Base-by-base conservation (phyloP, 2,329 filamentous ascomycete genomes). In the Escovopsis sp. region DNA sequence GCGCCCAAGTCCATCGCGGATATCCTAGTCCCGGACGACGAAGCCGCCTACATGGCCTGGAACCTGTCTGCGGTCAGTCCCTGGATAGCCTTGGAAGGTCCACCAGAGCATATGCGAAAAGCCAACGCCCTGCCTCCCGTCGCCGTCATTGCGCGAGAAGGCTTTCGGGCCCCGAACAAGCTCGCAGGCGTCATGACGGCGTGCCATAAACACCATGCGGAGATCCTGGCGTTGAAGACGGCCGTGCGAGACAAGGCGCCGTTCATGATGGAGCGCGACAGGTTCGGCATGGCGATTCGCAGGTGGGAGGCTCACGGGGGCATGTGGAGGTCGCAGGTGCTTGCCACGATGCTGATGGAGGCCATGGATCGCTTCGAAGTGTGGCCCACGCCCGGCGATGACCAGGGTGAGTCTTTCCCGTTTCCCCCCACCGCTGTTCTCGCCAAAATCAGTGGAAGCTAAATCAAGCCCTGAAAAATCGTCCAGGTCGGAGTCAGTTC, bases 161-260 rank as follows among this genome's bases (percentile, higher is more conserved):
- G 85, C 5, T 74, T 93, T 51, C 85, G 80, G 48, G 70, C 77
- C 1, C 73, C 81, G 2, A 93, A 86, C 51, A 90, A 79, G 51
- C 61, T 85, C 5, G 72, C 70, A 30, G 75, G 76, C 43, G 58
- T 88, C 4, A 61, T 90, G 36, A 68, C 69, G 12, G 71, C 73
- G 16, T 71, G 79, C 8, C 65, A 79, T 34, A 64, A 61, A n/a
- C 66, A 86, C 44, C 63, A 71, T 31, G 47, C 58, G 4, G 67
- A 76, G 30, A 83, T 93, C n/a, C 60, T 70, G 19, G 56, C 55
- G 9, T 50, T 79, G 13, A 84, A 84, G 46, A 55, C 63, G 31
- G 62, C 66, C 9, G 62, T 73, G 11, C 56, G 62, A 28, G 58
- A 63, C 27, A 55, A 61, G 11, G 56, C 62, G 12, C 46, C 65